Evolutionary conservation across 257 asterid species (phyloP), one percentile per base, ranked within the genome.

Genomic region (Nicotiana otophora): DNA sequence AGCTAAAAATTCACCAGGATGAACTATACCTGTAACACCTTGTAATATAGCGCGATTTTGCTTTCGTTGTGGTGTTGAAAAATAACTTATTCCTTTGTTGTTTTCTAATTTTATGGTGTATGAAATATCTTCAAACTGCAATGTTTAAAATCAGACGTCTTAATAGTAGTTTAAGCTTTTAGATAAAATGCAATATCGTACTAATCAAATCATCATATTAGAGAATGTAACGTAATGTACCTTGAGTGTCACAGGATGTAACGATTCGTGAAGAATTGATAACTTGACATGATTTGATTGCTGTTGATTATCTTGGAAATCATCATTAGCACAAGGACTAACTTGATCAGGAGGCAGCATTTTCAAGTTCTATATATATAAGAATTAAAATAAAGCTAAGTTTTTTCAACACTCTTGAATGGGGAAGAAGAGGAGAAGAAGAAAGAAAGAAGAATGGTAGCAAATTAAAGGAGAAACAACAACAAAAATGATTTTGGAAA

Each of bases 1-100:
- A 53, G 94, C 98, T 51, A 92, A 82, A 8, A 93, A 83, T 80
- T 95, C 98, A 0, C 98, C 98, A 2, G 98, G 98, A 4, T 86
- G 83, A 74, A 89, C 98, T 0, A 70, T 84, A 2, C 98, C 98
- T 8, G 84, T 93, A 3, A 91, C 96, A 3, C 90, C 86, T 58
- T 90, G 89, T 19, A 94, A 87, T 46, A 94, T 42, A 1, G 80
- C 74, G 1, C 91, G 90, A 20, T 84, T 86, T 55, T 55, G 77
- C 84, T 89, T 92, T 1, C 90, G 90, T n/a, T 86, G 75, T 28
- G 91, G 42, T 53, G 93, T 84, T 15, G 90, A 75, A 15, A 82
- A 82, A 80, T 87, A 90, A 23, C 77, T 78, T 39, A 39, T 39
- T 10, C 70, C 81, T 70, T 58, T 68, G 1, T 14, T 82, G 80